Evolutionary conservation across 2,329 filamentous ascomycete genomes (phyloP), one percentile per base, ranked within the genome.

Genomic region (Cryphonectria radicalis): DNA sequence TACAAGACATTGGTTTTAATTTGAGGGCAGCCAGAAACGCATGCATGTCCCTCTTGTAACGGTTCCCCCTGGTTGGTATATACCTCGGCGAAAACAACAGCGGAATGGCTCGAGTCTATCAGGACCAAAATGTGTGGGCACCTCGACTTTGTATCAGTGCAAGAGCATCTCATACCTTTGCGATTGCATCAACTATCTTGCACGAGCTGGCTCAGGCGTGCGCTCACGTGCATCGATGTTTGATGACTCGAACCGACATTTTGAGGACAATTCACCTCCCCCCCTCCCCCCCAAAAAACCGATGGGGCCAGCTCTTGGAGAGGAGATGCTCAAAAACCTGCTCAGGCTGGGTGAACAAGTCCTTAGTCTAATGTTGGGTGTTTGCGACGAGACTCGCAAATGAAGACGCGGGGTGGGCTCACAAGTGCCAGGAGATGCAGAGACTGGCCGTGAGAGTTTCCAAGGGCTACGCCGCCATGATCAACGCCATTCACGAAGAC

Each of bases 121-220:
- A 35, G 35, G 59, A 62, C 14, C 32, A 7, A n/a, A 22, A 62
- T n/a, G 32, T 22, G 6, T 40, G 59, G 32, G 19, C 59, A 19
- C 59, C 32, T 17, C 35, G 32, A 40, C 14, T 35, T 40, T 62
- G 59, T 3, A 62, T 62, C 5, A 62, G 59, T 7, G 59, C 59
- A n/a, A 40, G 17, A 17, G 59, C 32, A 7, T 37, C 32, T 4
- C 28, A 32, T 22, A 62, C 59, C 6, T 62, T 62, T n/a, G 19
- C 7, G 1, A 40, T 40, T 11, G 35, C 59, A 7, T 37, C 32
- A 10, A 62, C 35, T 6, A 40, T 62, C 17, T n/a, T 62, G 35
- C 59, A 62, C 35, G 63, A 65, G 63, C 63, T 65, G 19, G 63
- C 63, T 35, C 63, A 65, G 5, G 63, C 25, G 17, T 50, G 42